A percentile compares a stretch with the other conserved stretches of the same genome.
phyloP scores from a whole-genome alignment of 257 asterid genomes.

The Solanum arcanum region DNA sequence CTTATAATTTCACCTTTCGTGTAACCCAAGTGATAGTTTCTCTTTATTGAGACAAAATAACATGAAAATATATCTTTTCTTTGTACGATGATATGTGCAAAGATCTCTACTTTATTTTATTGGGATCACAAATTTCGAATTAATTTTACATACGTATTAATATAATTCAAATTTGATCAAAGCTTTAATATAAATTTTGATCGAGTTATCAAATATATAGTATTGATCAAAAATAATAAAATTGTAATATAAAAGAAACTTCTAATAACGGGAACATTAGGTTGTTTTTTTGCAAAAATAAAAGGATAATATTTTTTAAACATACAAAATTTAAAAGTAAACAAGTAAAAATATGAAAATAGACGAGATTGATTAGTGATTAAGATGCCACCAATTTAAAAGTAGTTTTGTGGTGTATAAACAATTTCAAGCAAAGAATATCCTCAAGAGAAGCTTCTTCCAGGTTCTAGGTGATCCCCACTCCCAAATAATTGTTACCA shows the following conservation, averaged over 20 bases:
- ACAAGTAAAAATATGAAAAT: too few species aligned
- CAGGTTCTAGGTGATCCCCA: constrained; percentile 17
- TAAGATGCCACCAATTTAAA: neutral
- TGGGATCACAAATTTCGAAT: too few species aligned
- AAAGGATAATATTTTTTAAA: too few species aligned
- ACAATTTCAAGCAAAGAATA: constrained; percentile 1
- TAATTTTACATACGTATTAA: too few species aligned
- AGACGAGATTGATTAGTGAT: neutral
- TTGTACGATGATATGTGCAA: neutral
- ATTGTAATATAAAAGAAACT: neutral
- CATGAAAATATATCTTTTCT: neutral
- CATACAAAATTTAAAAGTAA: too few species aligned
- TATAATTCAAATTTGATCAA: too few species aligned
- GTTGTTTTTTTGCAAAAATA: neutral
- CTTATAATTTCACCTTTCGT: constrained; percentile 5
- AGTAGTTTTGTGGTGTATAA: neutral
- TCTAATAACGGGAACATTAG: neutral
- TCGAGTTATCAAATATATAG: neutral
- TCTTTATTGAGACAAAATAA: neutral
- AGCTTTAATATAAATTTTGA: too few species aligned
- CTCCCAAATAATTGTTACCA: constrained; percentile 6
- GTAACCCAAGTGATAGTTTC: constrained; percentile 9
- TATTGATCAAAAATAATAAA: neutral
- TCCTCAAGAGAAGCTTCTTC: constrained; percentile 26
- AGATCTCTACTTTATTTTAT: neutral